A percentile compares a stretch with the other conserved stretches of the same genome.
Conservation (phyloP, 768 basidiomycete species). For the Leccinum uliginosum region DNA sequence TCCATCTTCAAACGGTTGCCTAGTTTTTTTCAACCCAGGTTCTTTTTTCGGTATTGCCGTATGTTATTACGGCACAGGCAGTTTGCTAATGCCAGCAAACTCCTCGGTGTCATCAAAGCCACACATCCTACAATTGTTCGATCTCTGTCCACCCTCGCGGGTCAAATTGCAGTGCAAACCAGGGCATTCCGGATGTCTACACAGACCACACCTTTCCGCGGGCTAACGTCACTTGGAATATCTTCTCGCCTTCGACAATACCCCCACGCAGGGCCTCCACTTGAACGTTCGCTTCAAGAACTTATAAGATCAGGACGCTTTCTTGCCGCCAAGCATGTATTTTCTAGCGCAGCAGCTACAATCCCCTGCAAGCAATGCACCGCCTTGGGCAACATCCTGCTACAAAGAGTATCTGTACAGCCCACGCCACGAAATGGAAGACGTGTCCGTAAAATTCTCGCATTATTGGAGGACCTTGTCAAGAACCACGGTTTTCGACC, state of each 20-base stretch:
- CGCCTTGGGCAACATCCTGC: constrained; percentile 51
- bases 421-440: constrained; percentile 38
- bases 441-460: constrained; percentile 40
- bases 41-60: constrained; percentile 35
- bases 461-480: constrained; percentile 40
- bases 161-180: constrained; percentile 6
- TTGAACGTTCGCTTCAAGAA: constrained; percentile 19
- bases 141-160: constrained; percentile 4
- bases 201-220: constrained; percentile 1
- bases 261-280: constrained; percentile 3
- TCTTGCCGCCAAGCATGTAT: constrained; percentile 42
- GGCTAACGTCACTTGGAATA: constrained; percentile 10
- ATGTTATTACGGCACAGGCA: constrained; percentile 40
- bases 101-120: constrained; percentile 24
- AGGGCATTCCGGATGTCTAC: constrained; percentile 8
- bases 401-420: constrained; percentile 40
- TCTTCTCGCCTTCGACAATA: constrained; percentile 15
- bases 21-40: constrained; percentile 36
- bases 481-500: constrained; percentile 47
- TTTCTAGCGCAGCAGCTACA: constrained; percentile 25
- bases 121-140: constrained; percentile 11
- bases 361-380: constrained; percentile 36
- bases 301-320: constrained; percentile 34
- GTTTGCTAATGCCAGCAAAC: constrained; percentile 31
- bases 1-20: constrained; percentile 33